Percentiles rank a stretch among this genome's conserved stretches.
Conservation (phyloP, 2,329 filamentous ascomycete species). For the Alternaria brassicae region DNA sequence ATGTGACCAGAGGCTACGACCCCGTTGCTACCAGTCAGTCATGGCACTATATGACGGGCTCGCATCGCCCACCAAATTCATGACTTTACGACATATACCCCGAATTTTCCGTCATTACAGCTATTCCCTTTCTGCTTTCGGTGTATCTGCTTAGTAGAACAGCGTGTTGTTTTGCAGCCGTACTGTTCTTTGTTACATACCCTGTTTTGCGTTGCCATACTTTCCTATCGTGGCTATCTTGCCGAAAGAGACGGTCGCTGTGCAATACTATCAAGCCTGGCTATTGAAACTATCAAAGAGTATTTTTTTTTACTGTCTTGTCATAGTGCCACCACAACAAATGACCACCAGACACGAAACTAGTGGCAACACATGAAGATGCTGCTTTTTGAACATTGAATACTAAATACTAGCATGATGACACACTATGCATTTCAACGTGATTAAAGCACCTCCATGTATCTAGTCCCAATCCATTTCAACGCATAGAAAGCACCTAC, state of each 20-base stretch:
- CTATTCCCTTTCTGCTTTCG: not conserved
- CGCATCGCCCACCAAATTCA: not conserved
- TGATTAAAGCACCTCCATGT: not conserved
- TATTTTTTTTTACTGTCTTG: not conserved
- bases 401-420: not conserved
- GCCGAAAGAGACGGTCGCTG: not conserved
- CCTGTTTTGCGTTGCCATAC: not conserved
- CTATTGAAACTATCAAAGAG: not conserved
- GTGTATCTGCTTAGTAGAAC: not conserved
- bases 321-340: not conserved
- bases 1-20: conserved; percentile 40
- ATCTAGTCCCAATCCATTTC: no score
- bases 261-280: not conserved
- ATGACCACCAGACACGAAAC: not conserved
- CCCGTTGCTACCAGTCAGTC: conserved; percentile 36
- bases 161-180: not conserved
- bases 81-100: conserved; percentile 17
- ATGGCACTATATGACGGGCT: not conserved
- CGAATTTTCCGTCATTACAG: not conserved
- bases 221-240: not conserved
- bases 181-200: conserved; percentile 1
- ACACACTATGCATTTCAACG: not conserved
- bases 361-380: not conserved
- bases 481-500: no score
- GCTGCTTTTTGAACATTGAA: not conserved